Evolutionary conservation across 805 yeast species (phyloP), one percentile per base, ranked within the genome.

Genomic region (Candida ascalaphidarum): DNA sequence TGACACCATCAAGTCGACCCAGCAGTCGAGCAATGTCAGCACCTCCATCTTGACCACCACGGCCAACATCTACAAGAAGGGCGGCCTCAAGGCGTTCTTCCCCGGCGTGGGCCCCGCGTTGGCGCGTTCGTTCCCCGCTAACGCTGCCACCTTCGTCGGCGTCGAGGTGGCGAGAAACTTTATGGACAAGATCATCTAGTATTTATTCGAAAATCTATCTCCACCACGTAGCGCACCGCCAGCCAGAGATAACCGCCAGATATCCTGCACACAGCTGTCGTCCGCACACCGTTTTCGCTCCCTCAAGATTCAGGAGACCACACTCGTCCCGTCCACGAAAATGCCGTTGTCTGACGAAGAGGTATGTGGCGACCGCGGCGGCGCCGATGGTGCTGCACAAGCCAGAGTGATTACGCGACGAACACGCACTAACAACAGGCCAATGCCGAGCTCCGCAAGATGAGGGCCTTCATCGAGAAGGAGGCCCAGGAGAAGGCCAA

Each of bases 401-500:
- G 13, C 16, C 18, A 17, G 6, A 8, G 8, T 8, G 8, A 6
- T 8, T 8, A 17, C 18, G 18, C 18, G 8, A 17, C 12, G 8
- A 11, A 15, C n/a, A 5, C 9, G 16, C 26, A 28, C 33, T 30
- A 26, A 26, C 27, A 17, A 6, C 32, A 88, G 86, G 97, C 89
- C 44, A 86, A 81, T 51, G 85, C 85, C 46, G 98, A 92, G 68
- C 82, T 92, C 60, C 78, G 79, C 57, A 92, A 92, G 70, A 92
- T 92, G 96, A 95, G 89, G 56, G 88, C 94, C 53, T 92, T 92
- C 77, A 92, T 92, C 73, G 84, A 81, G 65, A 92, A 89, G 74
- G 99, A 92, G 66, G 99, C 99, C 22, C 94, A 88, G 50, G 99
- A 92, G 60, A 92, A 92, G 66, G 96, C 97, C 43, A 84, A 83